Evolutionary conservation across 495 filamentous ascomycete species (phyloP).

Genomic region (Chaetomium cochliodes): DNA sequence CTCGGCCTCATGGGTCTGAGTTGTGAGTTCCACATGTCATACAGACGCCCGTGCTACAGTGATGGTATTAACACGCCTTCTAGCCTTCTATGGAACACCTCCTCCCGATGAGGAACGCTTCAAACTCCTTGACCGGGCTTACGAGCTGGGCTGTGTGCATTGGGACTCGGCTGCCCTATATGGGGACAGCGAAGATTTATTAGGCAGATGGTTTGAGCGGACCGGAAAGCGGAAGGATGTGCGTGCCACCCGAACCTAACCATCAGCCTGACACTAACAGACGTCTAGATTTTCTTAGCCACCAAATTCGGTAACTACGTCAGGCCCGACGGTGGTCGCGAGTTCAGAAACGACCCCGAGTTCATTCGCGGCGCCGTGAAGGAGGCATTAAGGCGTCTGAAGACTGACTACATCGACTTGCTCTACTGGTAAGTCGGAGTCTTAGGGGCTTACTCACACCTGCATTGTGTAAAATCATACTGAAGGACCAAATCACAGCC

Average conservation of each 20-base stretch:
- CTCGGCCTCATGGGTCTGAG: slow-evolving; percentile 55
- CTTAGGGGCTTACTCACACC: too few species aligned
- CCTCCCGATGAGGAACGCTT: slow-evolving; percentile 41
- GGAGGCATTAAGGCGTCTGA: slow-evolving; percentile 50
- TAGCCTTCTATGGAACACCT: slow-evolving; percentile 41
- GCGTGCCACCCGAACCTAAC: background rate
- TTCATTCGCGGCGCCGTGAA: slow-evolving; percentile 55
- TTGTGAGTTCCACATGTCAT: too few species aligned
- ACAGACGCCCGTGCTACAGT: too few species aligned
- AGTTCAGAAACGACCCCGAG: slow-evolving; percentile 40
- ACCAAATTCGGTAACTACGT: slow-evolving; percentile 47
- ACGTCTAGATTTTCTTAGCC: slow-evolving; percentile 49
- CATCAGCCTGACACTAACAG: background rate
- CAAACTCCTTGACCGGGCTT: slow-evolving; percentile 40
- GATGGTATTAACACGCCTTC: background rate
- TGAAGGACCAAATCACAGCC: background rate
- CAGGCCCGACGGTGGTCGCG: slow-evolving; percentile 21
- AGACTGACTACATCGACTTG: slow-evolving; percentile 53
- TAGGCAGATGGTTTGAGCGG: slow-evolving; percentile 49
- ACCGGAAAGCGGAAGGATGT: slow-evolving; percentile 24
- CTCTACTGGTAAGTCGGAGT: slow-evolving; percentile 19
- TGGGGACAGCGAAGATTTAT: slow-evolving; percentile 45
- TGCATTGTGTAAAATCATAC: too few species aligned
- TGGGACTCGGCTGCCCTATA: slow-evolving; percentile 49
- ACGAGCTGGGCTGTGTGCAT: slow-evolving; percentile 41